Conservation (phyloP, 495 filamentous ascomycete genomes). For the Choiromyces venosus region DNA sequence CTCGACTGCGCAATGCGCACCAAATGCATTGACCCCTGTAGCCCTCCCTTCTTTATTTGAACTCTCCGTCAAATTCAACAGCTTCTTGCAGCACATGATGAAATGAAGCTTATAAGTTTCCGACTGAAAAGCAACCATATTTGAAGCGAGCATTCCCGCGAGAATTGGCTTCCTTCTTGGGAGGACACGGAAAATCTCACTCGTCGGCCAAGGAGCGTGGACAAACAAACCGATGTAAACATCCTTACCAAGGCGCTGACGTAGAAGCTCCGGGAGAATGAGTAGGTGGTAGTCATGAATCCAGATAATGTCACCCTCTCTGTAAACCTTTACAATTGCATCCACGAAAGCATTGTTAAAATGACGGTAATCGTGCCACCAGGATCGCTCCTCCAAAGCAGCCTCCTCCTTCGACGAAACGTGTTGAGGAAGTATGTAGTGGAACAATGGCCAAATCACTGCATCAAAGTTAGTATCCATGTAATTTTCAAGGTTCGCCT, state of each 20-base stretch:
- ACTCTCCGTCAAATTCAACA: conserved; percentile 76
- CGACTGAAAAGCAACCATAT: conserved; percentile 88
- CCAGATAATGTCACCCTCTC: conserved; percentile 82
- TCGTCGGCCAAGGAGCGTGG: conserved; percentile 88
- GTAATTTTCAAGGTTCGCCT: not conserved
- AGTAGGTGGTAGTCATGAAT: conserved; percentile 90
- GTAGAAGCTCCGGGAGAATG: conserved; percentile 74
- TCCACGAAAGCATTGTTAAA: conserved; percentile 86
- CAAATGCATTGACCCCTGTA: conserved; percentile 79
- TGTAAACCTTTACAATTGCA: conserved; percentile 75
- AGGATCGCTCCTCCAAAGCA: conserved; percentile 60
- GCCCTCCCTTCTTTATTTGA: conserved; percentile 46
- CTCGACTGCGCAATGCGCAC: conserved; percentile 77
- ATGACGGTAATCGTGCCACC: conserved; percentile 83
- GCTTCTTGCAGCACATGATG: conserved; percentile 79
- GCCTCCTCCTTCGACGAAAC: conserved; percentile 69
- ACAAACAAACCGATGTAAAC: conserved; percentile 88
- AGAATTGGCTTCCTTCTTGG: conserved; percentile 80
- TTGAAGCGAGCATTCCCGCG: conserved; percentile 78
- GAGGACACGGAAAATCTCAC: conserved; percentile 82
- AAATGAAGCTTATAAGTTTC: conserved; percentile 91
- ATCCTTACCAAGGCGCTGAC: conserved; percentile 69
- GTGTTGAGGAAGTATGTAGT: conserved; percentile 74
- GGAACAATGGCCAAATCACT: conserved; percentile 74
- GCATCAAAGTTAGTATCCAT: conserved; percentile 15